Evolutionary conservation across 805 yeast genomes (phyloP), one percentile per base, ranked within the genome.

Genomic region (Candida adriatica): DNA sequence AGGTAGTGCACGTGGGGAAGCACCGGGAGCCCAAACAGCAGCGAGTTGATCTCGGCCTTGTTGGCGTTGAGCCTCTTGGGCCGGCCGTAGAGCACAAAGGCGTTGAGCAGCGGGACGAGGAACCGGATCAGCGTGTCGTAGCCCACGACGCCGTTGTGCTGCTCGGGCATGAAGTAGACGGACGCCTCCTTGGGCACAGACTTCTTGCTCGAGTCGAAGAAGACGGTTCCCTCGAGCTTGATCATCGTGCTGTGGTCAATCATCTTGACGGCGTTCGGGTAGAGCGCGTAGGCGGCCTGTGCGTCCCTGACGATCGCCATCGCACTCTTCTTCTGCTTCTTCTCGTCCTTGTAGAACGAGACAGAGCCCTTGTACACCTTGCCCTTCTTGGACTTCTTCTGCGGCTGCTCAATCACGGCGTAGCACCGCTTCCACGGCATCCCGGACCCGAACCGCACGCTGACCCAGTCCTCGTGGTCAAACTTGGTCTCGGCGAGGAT

Each of bases 401-500:
- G 42, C 46, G 87, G 62, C 43, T 88, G 88, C 44, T 82, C 83
- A 35, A 90, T 72, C 8, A 88, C 95, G 3, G 95, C 90, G 62
- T 73, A 92, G 51, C 96, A 90, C 37, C 94, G 70, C 51, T 79
- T 83, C 96, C 96, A 92, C 2, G 96, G 95, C 94, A 86, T 85
- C 16, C 98, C 98, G 8, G 92, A 73, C 13, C 98, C 97, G 56
- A 90, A 92, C 43, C 97, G 68, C 13, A 92, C 94, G 53, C 87
- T 73, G 26, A 82, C 87, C 96, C 96, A 90, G 49, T 88, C 96
- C 56, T 85, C 95, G 51, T 86, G 92, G 37, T 73, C 75, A 53
- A 76, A 83, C 49, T 90, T 79, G 13, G 92, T 79, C 42, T 83
- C 95, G 1, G 94, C 80, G 36, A 92, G 65, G 27, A 92, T 67